Conservation (phyloP, 2,329 filamentous ascomycete species). For the Rachicladosporium sp. region DNA sequence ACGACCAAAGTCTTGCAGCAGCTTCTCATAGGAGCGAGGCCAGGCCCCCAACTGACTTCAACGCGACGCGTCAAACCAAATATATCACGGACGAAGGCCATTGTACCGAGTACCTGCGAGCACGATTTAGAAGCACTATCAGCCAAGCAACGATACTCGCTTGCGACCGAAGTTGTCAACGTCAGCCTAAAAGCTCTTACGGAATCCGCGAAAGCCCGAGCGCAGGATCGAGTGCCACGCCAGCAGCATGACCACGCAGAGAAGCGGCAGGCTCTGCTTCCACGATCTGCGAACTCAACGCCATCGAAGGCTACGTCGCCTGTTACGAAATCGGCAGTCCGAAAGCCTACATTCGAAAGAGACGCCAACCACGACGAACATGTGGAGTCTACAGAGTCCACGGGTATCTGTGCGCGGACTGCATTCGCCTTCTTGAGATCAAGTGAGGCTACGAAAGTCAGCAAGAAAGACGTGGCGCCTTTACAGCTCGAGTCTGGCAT, state of each 20-base stretch:
- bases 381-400: slow-evolving; percentile 23
- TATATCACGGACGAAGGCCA: slow-evolving; percentile 6
- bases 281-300: slow-evolving; percentile 36
- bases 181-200: slow-evolving; percentile 53
- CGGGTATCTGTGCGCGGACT: slow-evolving; percentile 55
- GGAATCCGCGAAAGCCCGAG: slow-evolving; percentile 47
- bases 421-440: slow-evolving; percentile 55
- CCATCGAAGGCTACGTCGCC: slow-evolving; percentile 38
- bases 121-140: slow-evolving; percentile 29
- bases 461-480: slow-evolving; percentile 43
- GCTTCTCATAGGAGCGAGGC: no score
- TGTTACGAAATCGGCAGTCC: slow-evolving; percentile 1
- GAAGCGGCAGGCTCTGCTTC: slow-evolving; percentile 19
- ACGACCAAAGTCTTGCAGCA: no score
- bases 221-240: not conserved
- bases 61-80: no score
- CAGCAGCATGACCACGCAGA: not conserved
- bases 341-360: not conserved
- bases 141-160: slow-evolving; percentile 48
- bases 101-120: slow-evolving; percentile 25
- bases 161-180: slow-evolving; percentile 66
- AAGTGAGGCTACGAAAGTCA: slow-evolving; percentile 39
- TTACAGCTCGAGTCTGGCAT: slow-evolving; percentile 64
- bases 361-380: not conserved
- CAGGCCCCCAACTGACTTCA: no score